Conservation (phyloP, 352 stramenopile genomes). For the Phytophthora litchii region DNA sequence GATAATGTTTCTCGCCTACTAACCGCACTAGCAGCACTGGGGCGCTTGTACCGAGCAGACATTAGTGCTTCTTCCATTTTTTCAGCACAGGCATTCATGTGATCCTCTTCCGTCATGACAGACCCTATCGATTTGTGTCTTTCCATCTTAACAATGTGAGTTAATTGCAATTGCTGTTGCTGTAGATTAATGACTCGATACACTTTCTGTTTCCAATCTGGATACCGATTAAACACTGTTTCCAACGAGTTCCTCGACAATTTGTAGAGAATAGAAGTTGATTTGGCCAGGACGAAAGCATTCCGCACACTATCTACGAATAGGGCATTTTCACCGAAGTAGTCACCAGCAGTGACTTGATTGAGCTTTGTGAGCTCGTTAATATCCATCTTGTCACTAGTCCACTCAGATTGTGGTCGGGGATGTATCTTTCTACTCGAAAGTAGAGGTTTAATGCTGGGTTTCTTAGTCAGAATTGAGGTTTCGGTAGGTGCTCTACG, state of each 20-base stretch:
- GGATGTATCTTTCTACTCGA: constrained; percentile 34
- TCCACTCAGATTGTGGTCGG: constrained; percentile 22
- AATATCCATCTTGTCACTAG: constrained; percentile 21
- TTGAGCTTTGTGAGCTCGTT: constrained; percentile 54
- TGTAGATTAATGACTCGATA: constrained; percentile 66
- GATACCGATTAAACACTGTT: constrained; percentile 72
- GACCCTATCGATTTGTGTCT: constrained; percentile 41
- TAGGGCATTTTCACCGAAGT: constrained; percentile 74
- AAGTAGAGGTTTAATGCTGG: constrained; percentile 10
- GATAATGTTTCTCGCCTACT: constrained; percentile 22
- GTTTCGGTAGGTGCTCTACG: constrained; percentile 3
- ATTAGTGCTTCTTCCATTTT: constrained; percentile 47
- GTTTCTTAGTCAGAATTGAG: constrained; percentile 34
- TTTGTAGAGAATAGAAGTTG: constrained; percentile 75
- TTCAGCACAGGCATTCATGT: constrained; percentile 39
- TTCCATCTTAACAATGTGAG: constrained; percentile 48
- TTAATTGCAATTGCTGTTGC: constrained; percentile 56
- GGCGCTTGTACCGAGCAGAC: constrained; percentile 38
- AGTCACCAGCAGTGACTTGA: constrained; percentile 52
- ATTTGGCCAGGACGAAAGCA: constrained; percentile 58
- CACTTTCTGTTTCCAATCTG: constrained; percentile 74
- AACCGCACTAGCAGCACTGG: constrained; percentile 30
- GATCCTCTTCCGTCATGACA: constrained; percentile 43
- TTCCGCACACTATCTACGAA: constrained; percentile 70
- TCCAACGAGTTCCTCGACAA: constrained; percentile 71